Evolutionary conservation across 106 monocot species (phyloP).

Genomic region (Alisma plantagoaquatica): DNA sequence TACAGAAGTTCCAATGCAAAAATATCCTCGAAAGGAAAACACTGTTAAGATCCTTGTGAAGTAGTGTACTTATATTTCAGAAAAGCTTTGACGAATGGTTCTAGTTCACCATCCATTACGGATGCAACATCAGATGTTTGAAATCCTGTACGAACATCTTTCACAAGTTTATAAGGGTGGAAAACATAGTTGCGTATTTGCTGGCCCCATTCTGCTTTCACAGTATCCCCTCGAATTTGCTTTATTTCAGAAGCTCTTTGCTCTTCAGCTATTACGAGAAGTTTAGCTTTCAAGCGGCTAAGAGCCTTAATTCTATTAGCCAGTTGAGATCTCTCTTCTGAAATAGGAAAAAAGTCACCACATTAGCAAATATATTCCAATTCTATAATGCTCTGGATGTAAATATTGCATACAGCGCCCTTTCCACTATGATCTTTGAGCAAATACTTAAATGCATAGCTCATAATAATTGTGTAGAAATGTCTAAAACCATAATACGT

Average conservation of each 20-base stretch:
- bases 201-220: constrained; percentile 99
- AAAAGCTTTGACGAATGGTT: constrained; percentile 78
- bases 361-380: too few species aligned
- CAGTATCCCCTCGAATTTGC: constrained; percentile 80
- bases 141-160: constrained; percentile 71
- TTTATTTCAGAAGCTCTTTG: constrained; percentile 92
- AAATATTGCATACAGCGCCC: too few species aligned
- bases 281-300: constrained; percentile 83
- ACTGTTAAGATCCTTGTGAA: background rate
- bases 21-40: too few species aligned
- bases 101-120: constrained; percentile 92
- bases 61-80: constrained; percentile 62
- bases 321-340: constrained; percentile 87
- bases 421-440: too few species aligned
- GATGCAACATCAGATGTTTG: constrained; percentile 80
- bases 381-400: too few species aligned
- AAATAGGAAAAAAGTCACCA: background rate
- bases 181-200: constrained; percentile 99
- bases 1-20: too few species aligned
- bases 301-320: constrained; percentile 93
- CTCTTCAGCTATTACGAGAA: constrained; percentile 84
- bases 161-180: constrained; percentile 97
- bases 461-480: too few species aligned
- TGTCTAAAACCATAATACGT: too few species aligned
- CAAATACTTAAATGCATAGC: too few species aligned